These are phyloP conservation scores for Cardamine occulta DNA, from an alignment of 345 rosid species.

Conservation along the genomic window DNA sequence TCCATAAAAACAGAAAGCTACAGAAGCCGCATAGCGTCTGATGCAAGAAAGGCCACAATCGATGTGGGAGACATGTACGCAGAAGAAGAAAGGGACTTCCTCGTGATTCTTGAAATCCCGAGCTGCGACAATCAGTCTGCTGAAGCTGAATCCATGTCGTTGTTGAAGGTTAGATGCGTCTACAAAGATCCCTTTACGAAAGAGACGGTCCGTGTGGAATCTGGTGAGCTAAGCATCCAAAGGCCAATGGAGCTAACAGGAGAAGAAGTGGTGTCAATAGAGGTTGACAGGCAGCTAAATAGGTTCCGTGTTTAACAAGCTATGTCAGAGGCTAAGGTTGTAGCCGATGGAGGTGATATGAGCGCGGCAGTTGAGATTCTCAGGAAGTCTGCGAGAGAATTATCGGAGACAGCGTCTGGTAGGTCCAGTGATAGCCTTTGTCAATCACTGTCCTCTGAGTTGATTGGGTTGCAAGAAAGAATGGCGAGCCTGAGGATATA, in stretches of 20 bases:
- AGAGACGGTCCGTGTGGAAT: conserved; percentile 50
- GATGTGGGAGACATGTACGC: conserved; percentile 92
- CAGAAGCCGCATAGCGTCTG: conserved; percentile 48
- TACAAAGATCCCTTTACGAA: conserved; percentile 71
- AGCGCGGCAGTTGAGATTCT: conserved; percentile 56
- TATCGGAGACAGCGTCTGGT: conserved; percentile 35
- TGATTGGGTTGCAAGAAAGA: conserved; percentile 42
- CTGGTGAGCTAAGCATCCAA: conserved; percentile 54
- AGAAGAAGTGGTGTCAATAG: conserved; percentile 60
- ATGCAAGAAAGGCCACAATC: conserved; percentile 56
- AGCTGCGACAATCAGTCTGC: conserved; percentile 40
- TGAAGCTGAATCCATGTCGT: conserved; percentile 54
- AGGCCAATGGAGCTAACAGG: conserved; percentile 57
- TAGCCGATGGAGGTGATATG: conserved; percentile 75
- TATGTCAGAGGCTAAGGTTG: conserved; percentile 73
- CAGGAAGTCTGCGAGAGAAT: conserved; percentile 23
- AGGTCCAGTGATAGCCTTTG: conserved; percentile 31
- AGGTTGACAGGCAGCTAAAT: conserved; percentile 85
- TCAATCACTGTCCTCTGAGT: conserved; percentile 33
- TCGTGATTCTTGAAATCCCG: conserved; percentile 71
- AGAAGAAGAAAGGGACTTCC: conserved; percentile 92
- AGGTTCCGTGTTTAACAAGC: conserved; percentile 81
- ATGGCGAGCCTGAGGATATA: not conserved
- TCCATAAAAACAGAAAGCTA: conserved; percentile 87
- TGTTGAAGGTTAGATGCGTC: conserved; percentile 70